phyloP scores from a whole-genome alignment of 768 basidiomycete genomes.

The Glaciozyma antarctica region DNA sequence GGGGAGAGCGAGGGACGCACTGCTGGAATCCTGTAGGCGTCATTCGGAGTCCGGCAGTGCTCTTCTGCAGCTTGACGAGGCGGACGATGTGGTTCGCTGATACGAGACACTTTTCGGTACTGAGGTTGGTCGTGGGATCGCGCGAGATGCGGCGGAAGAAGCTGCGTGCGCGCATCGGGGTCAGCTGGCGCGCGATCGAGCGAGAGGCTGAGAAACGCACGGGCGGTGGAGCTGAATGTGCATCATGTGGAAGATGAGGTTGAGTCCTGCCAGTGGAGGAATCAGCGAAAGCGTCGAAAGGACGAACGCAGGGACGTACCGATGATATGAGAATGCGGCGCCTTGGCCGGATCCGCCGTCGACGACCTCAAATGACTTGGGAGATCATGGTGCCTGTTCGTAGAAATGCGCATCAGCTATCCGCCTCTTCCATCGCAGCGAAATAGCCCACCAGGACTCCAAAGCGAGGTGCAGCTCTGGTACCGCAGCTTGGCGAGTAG shows the following conservation, averaged over 20 bases:
- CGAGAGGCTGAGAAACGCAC: neutral
- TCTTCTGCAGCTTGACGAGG: constrained; percentile 21
- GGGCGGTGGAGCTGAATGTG: constrained; percentile 26
- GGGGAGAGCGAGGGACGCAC: neutral
- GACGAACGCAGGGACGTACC: neutral
- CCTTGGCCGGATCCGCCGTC: constrained; percentile 12
- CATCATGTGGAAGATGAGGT: constrained; percentile 13
- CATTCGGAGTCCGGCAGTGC: constrained; percentile 3
- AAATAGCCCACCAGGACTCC: constrained; percentile 24
- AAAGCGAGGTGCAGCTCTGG: constrained; percentile 23
- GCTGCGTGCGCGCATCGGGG: neutral
- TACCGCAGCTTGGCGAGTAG: constrained; percentile 10
- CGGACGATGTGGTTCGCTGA: constrained; percentile 21
- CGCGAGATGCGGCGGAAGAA: constrained; percentile 4
- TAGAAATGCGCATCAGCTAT: neutral
- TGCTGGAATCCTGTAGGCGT: constrained; percentile 20
- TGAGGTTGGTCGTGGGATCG: constrained; percentile 6
- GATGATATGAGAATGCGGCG: constrained; percentile 22
- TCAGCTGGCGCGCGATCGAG: neutral
- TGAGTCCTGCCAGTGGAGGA: neutral
- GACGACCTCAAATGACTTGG: constrained; percentile 20
- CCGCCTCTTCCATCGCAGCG: neutral
- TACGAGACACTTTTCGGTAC: constrained; percentile 25
- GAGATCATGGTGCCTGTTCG: constrained; percentile 22
- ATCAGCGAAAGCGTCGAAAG: neutral